These are phyloP conservation scores for Trifolium subterraneum DNA, from an alignment of 306 rosid genomes.

Conservation along the genomic window DNA sequence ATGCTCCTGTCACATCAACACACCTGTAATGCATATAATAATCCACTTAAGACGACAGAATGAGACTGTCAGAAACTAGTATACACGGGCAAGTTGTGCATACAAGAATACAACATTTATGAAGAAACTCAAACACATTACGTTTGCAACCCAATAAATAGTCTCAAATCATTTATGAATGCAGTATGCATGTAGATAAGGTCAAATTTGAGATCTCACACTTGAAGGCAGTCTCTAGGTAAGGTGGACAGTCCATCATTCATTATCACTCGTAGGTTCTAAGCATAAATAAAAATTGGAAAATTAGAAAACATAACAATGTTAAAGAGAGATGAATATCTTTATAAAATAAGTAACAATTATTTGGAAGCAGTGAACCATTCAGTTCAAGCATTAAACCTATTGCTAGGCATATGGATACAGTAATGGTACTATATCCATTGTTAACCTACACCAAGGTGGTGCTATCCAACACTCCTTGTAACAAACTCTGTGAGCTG, in stretches of 20 bases:
- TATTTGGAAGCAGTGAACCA: slow-evolving; percentile 11
- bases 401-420: too few relatives aligned
- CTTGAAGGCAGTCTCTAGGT: slow-evolving; percentile 86
- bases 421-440: too few relatives aligned
- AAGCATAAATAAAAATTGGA: slow-evolving; percentile 32
- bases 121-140: not conserved
- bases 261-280: slow-evolving; percentile 89
- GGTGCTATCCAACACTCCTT: too few relatives aligned
- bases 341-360: not conserved
- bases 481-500: too few relatives aligned
- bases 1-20: slow-evolving; percentile 93
- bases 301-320: slow-evolving; percentile 33
- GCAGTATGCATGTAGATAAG: not conserved
- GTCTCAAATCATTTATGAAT: not conserved
- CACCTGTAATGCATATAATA: slow-evolving; percentile 66
- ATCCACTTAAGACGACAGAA: slow-evolving; percentile 34
- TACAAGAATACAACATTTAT: slow-evolving; percentile 14
- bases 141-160: slow-evolving; percentile 19
- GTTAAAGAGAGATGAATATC: slow-evolving; percentile 19
- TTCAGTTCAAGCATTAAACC: slow-evolving; percentile 26
- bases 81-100: not conserved
- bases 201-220: slow-evolving; percentile 62
- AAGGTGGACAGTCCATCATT: slow-evolving; percentile 89
- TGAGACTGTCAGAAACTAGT: slow-evolving; percentile 7
- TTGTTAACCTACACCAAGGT: too few relatives aligned